phyloP scores from a whole-genome alignment of 352 stramenopile genomes.

The Pythium biforme region DNA sequence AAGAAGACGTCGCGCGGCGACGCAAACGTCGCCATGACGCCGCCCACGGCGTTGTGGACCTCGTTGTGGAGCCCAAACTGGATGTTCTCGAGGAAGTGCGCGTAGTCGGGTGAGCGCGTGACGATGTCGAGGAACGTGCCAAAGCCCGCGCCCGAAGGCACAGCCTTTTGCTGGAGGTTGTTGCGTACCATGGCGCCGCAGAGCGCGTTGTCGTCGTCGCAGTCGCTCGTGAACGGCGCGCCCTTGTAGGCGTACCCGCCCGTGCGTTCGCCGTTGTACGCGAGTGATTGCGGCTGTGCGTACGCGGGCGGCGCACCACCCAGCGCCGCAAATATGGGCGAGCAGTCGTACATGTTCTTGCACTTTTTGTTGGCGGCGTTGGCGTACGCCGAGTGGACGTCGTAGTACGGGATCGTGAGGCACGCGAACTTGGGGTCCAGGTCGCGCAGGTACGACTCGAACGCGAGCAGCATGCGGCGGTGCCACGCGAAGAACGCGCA shows the following conservation, averaged over 20 bases:
- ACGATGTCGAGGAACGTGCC: slow-evolving; percentile 50
- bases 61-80: slow-evolving; percentile 70
- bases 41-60: slow-evolving; percentile 53
- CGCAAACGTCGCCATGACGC: slow-evolving; percentile 46
- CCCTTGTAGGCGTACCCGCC: slow-evolving; percentile 35
- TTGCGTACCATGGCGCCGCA: slow-evolving; percentile 44
- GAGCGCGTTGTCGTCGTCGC: slow-evolving; percentile 39
- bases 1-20: slow-evolving; percentile 59
- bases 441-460: slow-evolving; percentile 64
- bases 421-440: slow-evolving; percentile 56
- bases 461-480: slow-evolving; percentile 57
- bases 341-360: slow-evolving; percentile 62
- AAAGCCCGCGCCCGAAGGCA: slow-evolving; percentile 57
- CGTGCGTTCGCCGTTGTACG: slow-evolving; percentile 32
- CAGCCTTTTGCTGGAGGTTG: slow-evolving; percentile 33
- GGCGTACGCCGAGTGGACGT: slow-evolving; percentile 66
- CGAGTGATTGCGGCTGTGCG: slow-evolving; percentile 11
- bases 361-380: slow-evolving; percentile 46
- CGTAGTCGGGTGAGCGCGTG: slow-evolving; percentile 50
- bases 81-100: slow-evolving; percentile 50
- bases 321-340: slow-evolving; percentile 51
- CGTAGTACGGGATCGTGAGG: slow-evolving; percentile 77
- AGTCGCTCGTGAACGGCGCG: slow-evolving; percentile 35
- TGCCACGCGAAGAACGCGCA: slow-evolving; percentile 71
- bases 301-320: slow-evolving; percentile 32